A percentile compares a stretch with the other conserved stretches of the same genome.
Conservation (phyloP, 2,329 filamentous ascomycete species). For the Cladophialophora bantiana region DNA sequence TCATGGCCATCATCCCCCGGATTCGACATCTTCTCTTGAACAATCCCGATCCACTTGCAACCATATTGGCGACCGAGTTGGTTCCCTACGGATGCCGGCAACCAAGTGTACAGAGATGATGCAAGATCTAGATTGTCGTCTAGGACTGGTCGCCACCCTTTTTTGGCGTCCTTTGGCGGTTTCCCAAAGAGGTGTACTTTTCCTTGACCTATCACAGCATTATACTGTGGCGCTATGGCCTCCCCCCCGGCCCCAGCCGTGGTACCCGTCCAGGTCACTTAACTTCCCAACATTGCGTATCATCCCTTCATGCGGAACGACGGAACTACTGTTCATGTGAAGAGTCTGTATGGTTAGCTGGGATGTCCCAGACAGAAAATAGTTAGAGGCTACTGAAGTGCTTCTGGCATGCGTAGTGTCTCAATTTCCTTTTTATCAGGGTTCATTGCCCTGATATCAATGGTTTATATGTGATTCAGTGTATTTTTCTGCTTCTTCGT, state of each 20-base stretch:
- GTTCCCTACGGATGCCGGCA: no score
- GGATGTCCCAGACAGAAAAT: not conserved
- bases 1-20: no score
- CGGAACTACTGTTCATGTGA: not conserved
- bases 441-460: not conserved
- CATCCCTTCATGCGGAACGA: not conserved
- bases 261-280: not conserved
- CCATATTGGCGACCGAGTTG: no score
- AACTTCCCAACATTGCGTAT: not conserved
- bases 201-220: slow-evolving; percentile 1
- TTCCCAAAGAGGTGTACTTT: slow-evolving; percentile 12
- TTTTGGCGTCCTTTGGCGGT: not conserved
- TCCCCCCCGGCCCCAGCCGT: not conserved
- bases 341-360: not conserved
- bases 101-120: no score
- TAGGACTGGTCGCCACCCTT: slow-evolving; percentile 53
- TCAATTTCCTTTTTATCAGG: not conserved
- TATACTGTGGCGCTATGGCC: not conserved
- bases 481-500: not conserved
- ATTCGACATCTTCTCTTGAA: no score
- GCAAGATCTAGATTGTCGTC: slow-evolving; percentile 53
- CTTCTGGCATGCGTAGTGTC: not conserved
- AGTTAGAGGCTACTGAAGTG: not conserved
- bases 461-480: not conserved
- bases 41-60: no score